Conservation (phyloP, 768 basidiomycete species). For the Hortiboletus campestris region DNA sequence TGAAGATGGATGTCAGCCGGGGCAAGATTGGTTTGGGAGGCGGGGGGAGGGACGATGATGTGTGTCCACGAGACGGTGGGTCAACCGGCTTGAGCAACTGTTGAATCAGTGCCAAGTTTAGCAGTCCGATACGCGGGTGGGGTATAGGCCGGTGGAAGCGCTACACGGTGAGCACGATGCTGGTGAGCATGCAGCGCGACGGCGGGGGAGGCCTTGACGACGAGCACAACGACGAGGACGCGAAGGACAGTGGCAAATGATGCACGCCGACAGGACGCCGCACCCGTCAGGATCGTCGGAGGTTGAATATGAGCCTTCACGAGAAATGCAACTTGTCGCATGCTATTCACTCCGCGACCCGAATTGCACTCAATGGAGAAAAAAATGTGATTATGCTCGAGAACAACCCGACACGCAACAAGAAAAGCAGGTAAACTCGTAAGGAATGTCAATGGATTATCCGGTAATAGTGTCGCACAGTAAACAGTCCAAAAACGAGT, state of each 20-base stretch:
- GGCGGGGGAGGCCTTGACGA: not conserved
- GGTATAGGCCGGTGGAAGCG: not conserved
- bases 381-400: constrained; percentile 22
- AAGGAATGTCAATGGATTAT: constrained; percentile 40
- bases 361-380: constrained; percentile 6
- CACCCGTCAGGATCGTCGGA: constrained; percentile 24
- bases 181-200: constrained; percentile 12
- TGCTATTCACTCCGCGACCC: constrained; percentile 8
- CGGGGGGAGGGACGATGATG: not conserved
- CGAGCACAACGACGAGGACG: constrained; percentile 11
- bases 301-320: constrained; percentile 24
- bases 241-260: constrained; percentile 1
- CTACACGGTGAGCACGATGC: constrained; percentile 12
- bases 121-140: not conserved
- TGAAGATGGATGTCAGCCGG: constrained; percentile 1
- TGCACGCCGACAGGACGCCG: constrained; percentile 4
- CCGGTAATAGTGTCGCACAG: constrained; percentile 35
- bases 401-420: constrained; percentile 22
- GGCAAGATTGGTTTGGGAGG: not conserved
- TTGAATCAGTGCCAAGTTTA: constrained; percentile 12
- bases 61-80: not conserved
- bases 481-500: constrained; percentile 33
- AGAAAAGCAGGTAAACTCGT: constrained; percentile 31
- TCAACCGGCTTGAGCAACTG: constrained; percentile 3
- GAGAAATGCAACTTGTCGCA: not conserved